Percentiles rank a stretch among this genome's conserved stretches.
Conservation (phyloP, 306 rosid species). For the Vigna trinervia region DNA sequence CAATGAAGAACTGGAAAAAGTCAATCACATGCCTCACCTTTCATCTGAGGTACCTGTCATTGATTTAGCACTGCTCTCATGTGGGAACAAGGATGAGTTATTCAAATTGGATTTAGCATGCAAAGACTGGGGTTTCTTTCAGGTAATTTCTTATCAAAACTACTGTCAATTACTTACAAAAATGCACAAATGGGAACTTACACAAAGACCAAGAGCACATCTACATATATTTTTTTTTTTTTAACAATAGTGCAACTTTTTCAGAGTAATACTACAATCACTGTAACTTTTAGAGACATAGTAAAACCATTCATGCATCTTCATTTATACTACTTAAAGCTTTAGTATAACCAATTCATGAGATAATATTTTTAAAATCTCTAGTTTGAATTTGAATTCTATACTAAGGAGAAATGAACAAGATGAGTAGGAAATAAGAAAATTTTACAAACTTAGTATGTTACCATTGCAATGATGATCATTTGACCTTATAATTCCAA, state of each 20-base stretch:
- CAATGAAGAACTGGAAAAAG: slow-evolving; percentile 37
- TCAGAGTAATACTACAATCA: background rate
- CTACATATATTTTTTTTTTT: background rate
- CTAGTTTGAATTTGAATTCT: too few relatives aligned
- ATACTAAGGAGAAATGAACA: too few relatives aligned
- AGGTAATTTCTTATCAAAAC: slow-evolving; percentile 24
- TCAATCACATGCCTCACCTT: slow-evolving; percentile 34
- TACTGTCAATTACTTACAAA: background rate
- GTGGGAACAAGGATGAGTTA: slow-evolving; percentile 47
- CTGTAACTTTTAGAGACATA: background rate
- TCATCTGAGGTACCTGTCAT: slow-evolving; percentile 49
- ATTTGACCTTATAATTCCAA: too few relatives aligned
- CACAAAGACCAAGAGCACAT: background rate
- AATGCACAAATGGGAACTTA: background rate
- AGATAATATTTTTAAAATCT: too few relatives aligned
- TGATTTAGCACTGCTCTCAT: slow-evolving; percentile 49
- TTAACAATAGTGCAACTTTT: too few relatives aligned
- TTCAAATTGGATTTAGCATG: slow-evolving; percentile 51
- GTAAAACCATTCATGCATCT: background rate
- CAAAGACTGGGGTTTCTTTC: slow-evolving; percentile 59
- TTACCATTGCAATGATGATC: too few relatives aligned
- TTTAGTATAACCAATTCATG: background rate
- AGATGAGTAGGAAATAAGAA: too few relatives aligned
- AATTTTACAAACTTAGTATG: too few relatives aligned
- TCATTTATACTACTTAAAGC: background rate